Percentiles rank a stretch among this genome's conserved stretches.
These are phyloP conservation scores for slime mould (Dictyostelium discoideum) DNA, from an alignment of 78 protist genomes.

Conservation along the genomic window DNA sequence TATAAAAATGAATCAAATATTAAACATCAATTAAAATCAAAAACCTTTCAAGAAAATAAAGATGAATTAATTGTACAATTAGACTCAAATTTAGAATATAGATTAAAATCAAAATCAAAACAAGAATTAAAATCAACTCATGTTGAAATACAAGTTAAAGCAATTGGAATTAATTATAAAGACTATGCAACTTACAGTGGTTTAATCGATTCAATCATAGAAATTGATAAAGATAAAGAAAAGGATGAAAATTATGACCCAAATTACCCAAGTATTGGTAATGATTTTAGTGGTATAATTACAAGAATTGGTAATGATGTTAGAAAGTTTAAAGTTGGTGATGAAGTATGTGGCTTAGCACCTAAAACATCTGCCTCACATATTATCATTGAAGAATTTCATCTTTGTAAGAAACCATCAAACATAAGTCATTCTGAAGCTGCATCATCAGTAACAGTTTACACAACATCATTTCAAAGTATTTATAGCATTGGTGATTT, in stretches of 20 bases:
- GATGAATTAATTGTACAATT: too few relatives aligned
- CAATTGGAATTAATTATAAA: too few relatives aligned
- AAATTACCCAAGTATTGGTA: not conserved
- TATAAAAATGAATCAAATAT: too few relatives aligned
- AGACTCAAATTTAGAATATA: too few relatives aligned
- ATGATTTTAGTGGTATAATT: not conserved
- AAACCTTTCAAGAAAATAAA: too few relatives aligned
- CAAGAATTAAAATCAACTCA: too few relatives aligned
- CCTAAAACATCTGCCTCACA: not conserved
- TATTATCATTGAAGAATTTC: not conserved
- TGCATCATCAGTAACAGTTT: slow-evolving; percentile 2
- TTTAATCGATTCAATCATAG: not conserved
- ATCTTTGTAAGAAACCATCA: not conserved
- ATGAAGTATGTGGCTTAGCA: not conserved
- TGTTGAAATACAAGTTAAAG: too few relatives aligned
- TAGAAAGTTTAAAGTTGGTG: slow-evolving; percentile 35
- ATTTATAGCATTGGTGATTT: not conserved
- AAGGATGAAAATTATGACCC: too few relatives aligned
- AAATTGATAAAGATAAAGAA: too few relatives aligned
- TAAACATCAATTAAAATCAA: too few relatives aligned
- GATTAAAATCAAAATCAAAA: too few relatives aligned
- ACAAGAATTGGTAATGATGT: not conserved
- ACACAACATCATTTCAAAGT: not conserved
- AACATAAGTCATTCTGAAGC: not conserved
- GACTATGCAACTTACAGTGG: too few relatives aligned